Base-by-base conservation (phyloP, 352 stramenopile species). In the Globisporangium apiculatum region DNA sequence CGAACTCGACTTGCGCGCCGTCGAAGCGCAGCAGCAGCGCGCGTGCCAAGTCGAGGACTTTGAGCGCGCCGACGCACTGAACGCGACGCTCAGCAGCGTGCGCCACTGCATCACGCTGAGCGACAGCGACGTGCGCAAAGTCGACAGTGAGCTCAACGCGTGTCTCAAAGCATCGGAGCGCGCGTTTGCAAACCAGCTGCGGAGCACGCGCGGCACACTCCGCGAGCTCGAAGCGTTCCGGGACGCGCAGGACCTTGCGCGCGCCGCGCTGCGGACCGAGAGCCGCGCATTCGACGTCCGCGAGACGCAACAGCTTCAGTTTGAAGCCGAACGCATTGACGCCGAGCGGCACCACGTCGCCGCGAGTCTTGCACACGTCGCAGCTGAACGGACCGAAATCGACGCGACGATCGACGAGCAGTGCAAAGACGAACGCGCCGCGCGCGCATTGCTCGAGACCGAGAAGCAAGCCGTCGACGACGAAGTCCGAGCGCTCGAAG, bases 11-110 rank as follows among this genome's bases (percentile, higher is more conserved):
- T 63, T 94, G 37, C 73, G 71, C 11, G 75, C 85, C 8, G 73
- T 94, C n/a, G 84, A 94, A 60, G 82, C 75, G 10, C 79, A 91
- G 63, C 84, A 94, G 52, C 75, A 92, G 15, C 82, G 88, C 49
- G 82, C 84, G 2, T 82, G 75, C 45, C 80, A 91, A 57, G 71
- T 89, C 37, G 84, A 94, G 52, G 84, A 94, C 68, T 94, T 94
- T 53, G 84, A 94, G 50, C 86, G 85, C 41, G 84, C 84, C 0
- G 84, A 94, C 51, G 76, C 84, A 5, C 64, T 94, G 6, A 92
- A 94, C 61, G 66, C 75, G 11, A 88, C 76, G 6, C 87, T 94
- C 58, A 88, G 86, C 69, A 91, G 79, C 41, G 76, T 92, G 36
- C 76, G 79, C 8, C 84, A 94, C 59, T 83, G 79, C 48, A 89